Evolutionary conservation across 371 early-diverging fungal species (phyloP).

Genomic region (Apophysomyces ossiformis): DNA sequence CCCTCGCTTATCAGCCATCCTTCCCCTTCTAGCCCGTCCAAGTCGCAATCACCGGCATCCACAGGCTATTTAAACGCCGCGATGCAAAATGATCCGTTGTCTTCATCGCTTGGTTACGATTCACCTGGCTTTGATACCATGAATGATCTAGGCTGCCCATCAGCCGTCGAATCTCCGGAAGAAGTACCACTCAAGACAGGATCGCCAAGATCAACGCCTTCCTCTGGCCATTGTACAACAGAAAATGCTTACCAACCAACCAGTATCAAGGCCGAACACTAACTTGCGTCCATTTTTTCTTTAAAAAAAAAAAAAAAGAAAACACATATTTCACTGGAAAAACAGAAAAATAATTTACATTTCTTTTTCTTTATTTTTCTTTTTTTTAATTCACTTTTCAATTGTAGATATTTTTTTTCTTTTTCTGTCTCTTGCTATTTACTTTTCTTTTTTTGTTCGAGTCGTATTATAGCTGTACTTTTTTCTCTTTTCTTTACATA

Average conservation of each 20-base stretch:
- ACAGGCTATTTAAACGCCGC: constrained; percentile 5
- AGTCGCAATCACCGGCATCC: constrained; percentile 8
- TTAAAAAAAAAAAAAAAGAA: no score
- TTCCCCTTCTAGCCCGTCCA: constrained; percentile 5
- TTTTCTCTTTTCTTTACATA: neutral
- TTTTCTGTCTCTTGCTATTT: neutral
- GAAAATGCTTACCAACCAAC: neutral
- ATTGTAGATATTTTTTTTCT: neutral
- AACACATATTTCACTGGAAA: no score
- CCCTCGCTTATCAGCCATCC: constrained; percentile 6
- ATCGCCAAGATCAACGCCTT: neutral
- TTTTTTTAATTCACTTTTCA: neutral
- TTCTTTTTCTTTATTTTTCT: neutral
- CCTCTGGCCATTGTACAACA: neutral
- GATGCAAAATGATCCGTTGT: neutral
- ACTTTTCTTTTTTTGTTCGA: neutral
- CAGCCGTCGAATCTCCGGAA: neutral
- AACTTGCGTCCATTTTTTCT: neutral
- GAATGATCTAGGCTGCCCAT: constrained; percentile 4
- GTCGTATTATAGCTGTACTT: constrained; percentile 8
- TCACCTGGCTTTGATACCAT: constrained; percentile 5
- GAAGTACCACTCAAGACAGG: neutral
- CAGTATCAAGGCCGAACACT: neutral
- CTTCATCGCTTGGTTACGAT: neutral
- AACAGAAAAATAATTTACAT: neutral